Conservation (phyloP, 2,329 filamentous ascomycete species). For the Dactylellina drechsleri region DNA sequence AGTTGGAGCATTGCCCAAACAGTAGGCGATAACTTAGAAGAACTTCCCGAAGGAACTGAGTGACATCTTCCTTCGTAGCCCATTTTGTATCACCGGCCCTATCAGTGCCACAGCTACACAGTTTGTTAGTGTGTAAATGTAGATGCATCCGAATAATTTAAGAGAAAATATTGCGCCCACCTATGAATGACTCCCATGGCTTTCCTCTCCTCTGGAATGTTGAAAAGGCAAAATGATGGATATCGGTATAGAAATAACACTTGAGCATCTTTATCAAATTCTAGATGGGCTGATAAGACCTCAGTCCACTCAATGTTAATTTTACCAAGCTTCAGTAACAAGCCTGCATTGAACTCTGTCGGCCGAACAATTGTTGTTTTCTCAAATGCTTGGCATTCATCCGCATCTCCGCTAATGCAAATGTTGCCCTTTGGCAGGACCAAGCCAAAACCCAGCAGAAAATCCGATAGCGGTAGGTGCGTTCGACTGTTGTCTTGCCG, state of each 20-base stretch:
- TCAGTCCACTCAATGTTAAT: slow-evolving; percentile 6
- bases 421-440: slow-evolving; percentile 12
- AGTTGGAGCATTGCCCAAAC: too few species aligned
- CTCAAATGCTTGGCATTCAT: slow-evolving; percentile 24
- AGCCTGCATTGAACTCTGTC: slow-evolving; percentile 12
- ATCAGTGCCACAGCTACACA: too few species aligned
- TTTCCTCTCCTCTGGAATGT: slow-evolving; percentile 18
- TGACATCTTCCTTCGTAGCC: too few species aligned
- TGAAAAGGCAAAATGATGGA: slow-evolving; percentile 29
- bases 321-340: slow-evolving; percentile 4
- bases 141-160: too few species aligned
- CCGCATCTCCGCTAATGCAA: slow-evolving; percentile 26
- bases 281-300: slow-evolving; percentile 22
- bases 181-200: slow-evolving; percentile 23
- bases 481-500: slow-evolving; percentile 24
- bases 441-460: too few species aligned
- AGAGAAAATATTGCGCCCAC: background rate
- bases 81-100: too few species aligned
- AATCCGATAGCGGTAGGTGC: slow-evolving; percentile 12
- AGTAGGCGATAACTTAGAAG: too few species aligned
- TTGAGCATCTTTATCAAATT: slow-evolving; percentile 28
- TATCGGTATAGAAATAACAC: slow-evolving; percentile 31
- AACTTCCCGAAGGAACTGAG: too few species aligned
- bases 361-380: slow-evolving; percentile 35
- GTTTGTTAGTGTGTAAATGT: too few species aligned